Conservation (phyloP, 192 early-diverging fungal species). For the Podila horticola region DNA sequence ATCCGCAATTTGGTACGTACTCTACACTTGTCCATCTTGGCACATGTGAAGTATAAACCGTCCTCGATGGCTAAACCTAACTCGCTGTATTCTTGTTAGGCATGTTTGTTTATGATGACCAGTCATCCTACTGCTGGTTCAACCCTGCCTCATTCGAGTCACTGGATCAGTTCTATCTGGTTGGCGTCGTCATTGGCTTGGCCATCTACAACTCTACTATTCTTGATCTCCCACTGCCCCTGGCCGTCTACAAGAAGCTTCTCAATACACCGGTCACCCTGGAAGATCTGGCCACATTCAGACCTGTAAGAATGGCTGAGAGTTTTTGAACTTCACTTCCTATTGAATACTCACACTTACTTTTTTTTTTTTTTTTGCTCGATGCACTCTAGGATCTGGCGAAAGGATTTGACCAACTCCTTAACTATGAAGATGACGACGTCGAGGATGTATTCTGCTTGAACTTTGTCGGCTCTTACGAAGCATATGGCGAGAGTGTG, state of each 20-base stretch:
- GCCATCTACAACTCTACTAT: conserved; percentile 97
- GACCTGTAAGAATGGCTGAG: conserved; percentile 53
- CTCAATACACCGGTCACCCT: conserved; percentile 77
- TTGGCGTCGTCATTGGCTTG: conserved; percentile 91
- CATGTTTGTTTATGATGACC: conserved; percentile 81
- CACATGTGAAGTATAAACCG: conserved; percentile 14
- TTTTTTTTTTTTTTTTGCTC: conserved; percentile 1
- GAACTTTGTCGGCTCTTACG: conserved; percentile 81
- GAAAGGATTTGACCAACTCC: conserved; percentile 83
- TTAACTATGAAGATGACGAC: conserved; percentile 81
- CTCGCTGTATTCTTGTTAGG: conserved; percentile 12
- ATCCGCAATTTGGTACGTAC: conserved; percentile 81
- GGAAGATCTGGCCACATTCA: conserved; percentile 81
- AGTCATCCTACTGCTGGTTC: conserved; percentile 75
- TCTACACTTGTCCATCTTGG: conserved; percentile 17
- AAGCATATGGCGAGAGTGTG: conserved; percentile 73
- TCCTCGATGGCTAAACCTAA: too few species aligned
- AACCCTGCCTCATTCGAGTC: conserved; percentile 81
- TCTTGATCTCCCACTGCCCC: conserved; percentile 84
- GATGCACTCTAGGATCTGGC: conserved; percentile 64
- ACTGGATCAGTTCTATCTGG: conserved; percentile 86
- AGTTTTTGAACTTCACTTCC: too few species aligned
- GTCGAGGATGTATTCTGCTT: conserved; percentile 88
- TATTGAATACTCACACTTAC: background rate
- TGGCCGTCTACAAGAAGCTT: conserved; percentile 91